These are phyloP conservation scores for Viridothelium virens DNA, from an alignment of 495 filamentous ascomycete genomes.

Conservation along the genomic window DNA sequence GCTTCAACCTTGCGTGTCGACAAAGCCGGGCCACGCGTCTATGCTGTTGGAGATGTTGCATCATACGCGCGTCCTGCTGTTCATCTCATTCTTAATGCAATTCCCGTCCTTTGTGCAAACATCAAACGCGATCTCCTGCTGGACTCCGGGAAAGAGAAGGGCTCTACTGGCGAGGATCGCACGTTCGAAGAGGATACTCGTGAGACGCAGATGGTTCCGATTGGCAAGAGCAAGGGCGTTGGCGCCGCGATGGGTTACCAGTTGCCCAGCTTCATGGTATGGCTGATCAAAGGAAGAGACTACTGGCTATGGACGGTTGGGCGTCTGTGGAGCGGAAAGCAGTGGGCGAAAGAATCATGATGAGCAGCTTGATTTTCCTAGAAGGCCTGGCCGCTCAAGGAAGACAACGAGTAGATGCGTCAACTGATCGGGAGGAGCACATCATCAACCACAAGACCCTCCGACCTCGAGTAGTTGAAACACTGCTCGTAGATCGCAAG, in stretches of 20 bases:
- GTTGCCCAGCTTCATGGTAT: slow-evolving; percentile 50
- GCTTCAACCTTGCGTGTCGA: slow-evolving; percentile 41
- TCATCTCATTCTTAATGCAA: slow-evolving; percentile 32
- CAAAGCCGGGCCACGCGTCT: slow-evolving; percentile 41
- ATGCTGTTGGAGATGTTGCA: slow-evolving; percentile 42
- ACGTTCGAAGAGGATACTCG: slow-evolving; percentile 26
- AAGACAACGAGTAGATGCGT: too few relatives aligned
- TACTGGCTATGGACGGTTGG: slow-evolving; percentile 46
- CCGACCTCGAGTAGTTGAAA: too few relatives aligned
- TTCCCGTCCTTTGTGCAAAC: slow-evolving; percentile 41
- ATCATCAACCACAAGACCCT: too few relatives aligned
- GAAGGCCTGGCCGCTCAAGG: too few relatives aligned
- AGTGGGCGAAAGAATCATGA: slow-evolving; percentile 42
- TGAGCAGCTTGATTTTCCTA: too few relatives aligned
- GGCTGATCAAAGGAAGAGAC: slow-evolving; percentile 55
- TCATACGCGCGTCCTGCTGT: slow-evolving; percentile 32
- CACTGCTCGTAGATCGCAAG: too few relatives aligned
- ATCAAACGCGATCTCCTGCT: slow-evolving; percentile 37
- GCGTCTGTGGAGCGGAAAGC: slow-evolving; percentile 43
- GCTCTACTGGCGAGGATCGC: slow-evolving; percentile 21
- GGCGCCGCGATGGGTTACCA: slow-evolving; percentile 47
- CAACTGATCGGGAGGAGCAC: too few relatives aligned
- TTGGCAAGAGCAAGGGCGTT: slow-evolving; percentile 48
- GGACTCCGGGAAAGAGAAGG: slow-evolving; percentile 12
- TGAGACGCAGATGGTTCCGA: slow-evolving; percentile 44